Conservation (phyloP, 306 rosid genomes). For the Hylodesmum podocarpum region DNA sequence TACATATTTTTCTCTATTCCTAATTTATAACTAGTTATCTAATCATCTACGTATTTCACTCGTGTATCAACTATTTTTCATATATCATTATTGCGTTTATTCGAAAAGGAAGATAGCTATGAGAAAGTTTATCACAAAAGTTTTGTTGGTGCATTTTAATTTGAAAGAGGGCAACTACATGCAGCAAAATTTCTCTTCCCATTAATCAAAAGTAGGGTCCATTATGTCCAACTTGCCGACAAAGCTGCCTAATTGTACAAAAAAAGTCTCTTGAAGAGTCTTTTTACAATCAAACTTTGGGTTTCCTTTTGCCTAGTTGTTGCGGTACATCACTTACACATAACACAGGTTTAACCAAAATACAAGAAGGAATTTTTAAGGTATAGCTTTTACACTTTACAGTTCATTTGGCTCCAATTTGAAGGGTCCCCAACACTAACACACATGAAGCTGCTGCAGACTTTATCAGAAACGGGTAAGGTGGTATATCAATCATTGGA, state of each 20-base stretch:
- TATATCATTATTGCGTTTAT: too few species aligned
- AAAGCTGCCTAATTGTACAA: conserved; percentile 43
- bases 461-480: conserved; percentile 36
- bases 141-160: conserved; percentile 46
- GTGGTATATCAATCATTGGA: conserved; percentile 28
- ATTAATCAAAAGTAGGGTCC: conserved; percentile 45
- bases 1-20: too few species aligned
- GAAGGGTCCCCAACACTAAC: conserved; percentile 15
- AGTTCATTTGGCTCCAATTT: conserved; percentile 39
- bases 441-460: conserved; percentile 26
- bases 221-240: conserved; percentile 56
- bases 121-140: neutral
- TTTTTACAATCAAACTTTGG: neutral
- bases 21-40: too few species aligned
- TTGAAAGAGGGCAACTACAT: conserved; percentile 30
- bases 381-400: conserved; percentile 30
- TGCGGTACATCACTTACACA: neutral
- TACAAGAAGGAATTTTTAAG: conserved; percentile 10
- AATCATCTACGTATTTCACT: too few species aligned
- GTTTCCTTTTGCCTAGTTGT: neutral
- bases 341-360: conserved; percentile 17
- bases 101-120: too few species aligned
- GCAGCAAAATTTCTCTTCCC: conserved; percentile 11
- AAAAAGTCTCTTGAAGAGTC: conserved; percentile 19
- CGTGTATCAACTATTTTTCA: too few species aligned